Evolutionary conservation across 768 basidiomycete genomes (phyloP).

Genomic region (Harrya chromipes): DNA sequence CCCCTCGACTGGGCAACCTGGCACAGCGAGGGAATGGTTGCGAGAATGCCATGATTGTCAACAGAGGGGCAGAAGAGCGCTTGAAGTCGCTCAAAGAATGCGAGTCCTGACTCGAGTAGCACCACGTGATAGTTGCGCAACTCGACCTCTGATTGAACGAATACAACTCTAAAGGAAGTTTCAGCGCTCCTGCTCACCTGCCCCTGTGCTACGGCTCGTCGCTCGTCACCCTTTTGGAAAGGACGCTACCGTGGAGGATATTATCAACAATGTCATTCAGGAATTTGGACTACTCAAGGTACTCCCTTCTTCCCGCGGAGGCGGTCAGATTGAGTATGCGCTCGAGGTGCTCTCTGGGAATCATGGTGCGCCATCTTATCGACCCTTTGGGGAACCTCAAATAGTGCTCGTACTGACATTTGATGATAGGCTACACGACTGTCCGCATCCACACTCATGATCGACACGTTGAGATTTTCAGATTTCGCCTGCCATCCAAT

Average conservation of each 20-base stretch:
- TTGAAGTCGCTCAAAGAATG: too few species aligned
- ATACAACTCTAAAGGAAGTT: too few species aligned
- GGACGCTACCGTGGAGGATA: constrained; percentile 49
- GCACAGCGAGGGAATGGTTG: too few species aligned
- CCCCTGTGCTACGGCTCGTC: constrained; percentile 65
- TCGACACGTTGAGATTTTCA: constrained; percentile 14
- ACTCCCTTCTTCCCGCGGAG: constrained; percentile 65
- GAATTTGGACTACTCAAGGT: constrained; percentile 70
- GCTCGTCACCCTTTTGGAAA: constrained; percentile 66
- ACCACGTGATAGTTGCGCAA: too few species aligned
- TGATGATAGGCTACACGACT: constrained; percentile 13
- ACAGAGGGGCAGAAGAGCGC: too few species aligned
- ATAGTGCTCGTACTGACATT: not conserved
- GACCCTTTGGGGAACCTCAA: not conserved
- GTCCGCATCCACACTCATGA: constrained; percentile 9
- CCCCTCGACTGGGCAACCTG: too few species aligned
- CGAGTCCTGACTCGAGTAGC: too few species aligned
- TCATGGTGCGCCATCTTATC: constrained; percentile 41
- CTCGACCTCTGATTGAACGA: too few species aligned
- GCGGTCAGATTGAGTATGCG: constrained; percentile 61
- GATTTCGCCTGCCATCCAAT: constrained; percentile 38
- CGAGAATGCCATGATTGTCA: too few species aligned
- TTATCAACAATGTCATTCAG: constrained; percentile 48
- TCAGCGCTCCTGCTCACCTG: too few species aligned
- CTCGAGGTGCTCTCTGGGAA: constrained; percentile 60